These are phyloP conservation scores for Laguncularia racemosa DNA, from an alignment of 345 rosid species.

Conservation along the genomic window DNA sequence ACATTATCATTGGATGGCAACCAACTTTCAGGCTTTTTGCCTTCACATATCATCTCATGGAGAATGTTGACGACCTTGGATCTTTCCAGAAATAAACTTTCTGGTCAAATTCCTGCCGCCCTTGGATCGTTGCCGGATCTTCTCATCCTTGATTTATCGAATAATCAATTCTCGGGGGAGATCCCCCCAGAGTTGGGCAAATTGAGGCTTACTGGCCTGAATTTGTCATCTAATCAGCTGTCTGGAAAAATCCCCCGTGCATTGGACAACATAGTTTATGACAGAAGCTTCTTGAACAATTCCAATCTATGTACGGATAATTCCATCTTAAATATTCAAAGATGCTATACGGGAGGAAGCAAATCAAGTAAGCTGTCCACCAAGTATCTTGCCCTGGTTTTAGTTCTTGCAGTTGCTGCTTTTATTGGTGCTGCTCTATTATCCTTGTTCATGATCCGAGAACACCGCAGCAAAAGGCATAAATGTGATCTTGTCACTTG, in stretches of 20 bases:
- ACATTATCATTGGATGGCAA: slow-evolving; percentile 49
- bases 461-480: slow-evolving; percentile 33
- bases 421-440: slow-evolving; percentile 19
- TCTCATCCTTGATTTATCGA: slow-evolving; percentile 52
- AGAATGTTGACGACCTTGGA: slow-evolving; percentile 32
- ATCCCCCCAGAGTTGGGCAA: slow-evolving; percentile 56
- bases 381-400: slow-evolving; percentile 35
- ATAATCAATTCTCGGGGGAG: slow-evolving; percentile 56
- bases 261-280: slow-evolving; percentile 55
- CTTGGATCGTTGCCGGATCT: slow-evolving; percentile 53
- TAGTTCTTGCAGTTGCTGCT: slow-evolving; percentile 29
- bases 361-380: slow-evolving; percentile 32
- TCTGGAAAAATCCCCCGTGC: slow-evolving; percentile 51
- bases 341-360: slow-evolving; percentile 25
- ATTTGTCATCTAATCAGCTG: slow-evolving; percentile 68
- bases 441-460: slow-evolving; percentile 36
- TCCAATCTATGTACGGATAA: slow-evolving; percentile 46
- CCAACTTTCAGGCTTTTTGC: slow-evolving; percentile 58
- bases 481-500: slow-evolving; percentile 37
- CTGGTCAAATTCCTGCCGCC: slow-evolving; percentile 59
- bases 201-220: slow-evolving; percentile 31
- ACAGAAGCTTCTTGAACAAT: slow-evolving; percentile 64
- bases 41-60: slow-evolving; percentile 62
- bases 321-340: slow-evolving; percentile 45
- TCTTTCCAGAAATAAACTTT: slow-evolving; percentile 55